Base-by-base conservation (phyloP, 2,329 filamentous ascomycete species). In the Dendryphion nanum region DNA sequence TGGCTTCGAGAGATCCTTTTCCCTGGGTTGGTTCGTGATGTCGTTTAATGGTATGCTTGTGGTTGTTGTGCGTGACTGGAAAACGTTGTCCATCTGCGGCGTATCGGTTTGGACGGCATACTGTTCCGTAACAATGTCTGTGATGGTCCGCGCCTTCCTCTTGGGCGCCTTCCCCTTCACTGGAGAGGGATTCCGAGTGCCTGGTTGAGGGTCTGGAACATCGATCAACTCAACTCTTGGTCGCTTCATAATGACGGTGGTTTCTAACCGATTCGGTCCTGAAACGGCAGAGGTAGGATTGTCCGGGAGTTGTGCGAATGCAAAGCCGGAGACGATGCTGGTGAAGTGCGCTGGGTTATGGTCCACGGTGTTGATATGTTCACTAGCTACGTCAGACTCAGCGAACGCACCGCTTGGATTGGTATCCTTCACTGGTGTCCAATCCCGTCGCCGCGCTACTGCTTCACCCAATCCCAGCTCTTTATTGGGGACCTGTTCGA, bases 71-170 rank as follows among this genome's bases (percentile, higher is more conserved):
- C 31, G 52, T 18, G 52, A 37, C 2, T 49, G 40, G 31, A 65
- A 65, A 32, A 64, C 56, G 17, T 50, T 38, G 10, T 26, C n/a
- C 23, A n/a, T 8, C 3, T 26, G 31, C 15, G 38, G 12, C 32
- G 32, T 8, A 40, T 24, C 10, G 37, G 29, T 20, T 49, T 48
- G 40, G 8, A 2, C 31, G 10, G 14, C 21, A 37, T 67, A 67
- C 32, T 64, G 59, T 6, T 50, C 57, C 4, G 61, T 67, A 1
- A 64, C 63, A 2, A 65, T 45, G 20, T 66, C 64, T 40, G 64
- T 67, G 17, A 67, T 66, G 4, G 64, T 67, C n/a, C 59, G 51
- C 5, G 61, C 37, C 30, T 66, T 67, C 52, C 65, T 66, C 40
- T 63, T 67, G 0, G 59, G 56, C 3, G 56, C 59, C 45, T 62